phyloP scores from a whole-genome alignment of 371 early-diverging fungal species.

The Blakeslea trispora region DNA sequence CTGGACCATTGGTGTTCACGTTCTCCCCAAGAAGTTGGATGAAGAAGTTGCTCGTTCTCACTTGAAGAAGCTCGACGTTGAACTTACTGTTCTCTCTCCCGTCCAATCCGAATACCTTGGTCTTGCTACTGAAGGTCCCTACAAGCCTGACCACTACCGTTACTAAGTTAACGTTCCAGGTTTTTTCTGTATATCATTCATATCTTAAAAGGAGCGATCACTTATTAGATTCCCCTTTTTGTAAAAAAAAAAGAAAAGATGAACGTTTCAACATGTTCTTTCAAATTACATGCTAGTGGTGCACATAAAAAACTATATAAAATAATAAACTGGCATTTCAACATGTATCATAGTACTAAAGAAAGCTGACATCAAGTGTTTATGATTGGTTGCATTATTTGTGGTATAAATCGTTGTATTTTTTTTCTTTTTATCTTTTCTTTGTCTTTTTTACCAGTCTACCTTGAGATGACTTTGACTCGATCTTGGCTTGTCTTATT shows the following conservation, averaged over 20 bases:
- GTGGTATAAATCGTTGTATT: too few relatives aligned
- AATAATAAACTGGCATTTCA: constrained; percentile 36
- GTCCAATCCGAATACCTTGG: constrained; percentile 90
- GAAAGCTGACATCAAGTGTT: too few relatives aligned
- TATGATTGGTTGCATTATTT: too few relatives aligned
- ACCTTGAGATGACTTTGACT: background rate
- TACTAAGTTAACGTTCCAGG: constrained; percentile 53
- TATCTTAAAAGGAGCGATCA: background rate
- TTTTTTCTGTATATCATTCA: constrained; percentile 20
- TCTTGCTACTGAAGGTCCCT: constrained; percentile 88
- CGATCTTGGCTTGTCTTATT: background rate
- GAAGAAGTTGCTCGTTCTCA: constrained; percentile 98
- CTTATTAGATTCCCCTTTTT: constrained; percentile 11
- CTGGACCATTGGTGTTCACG: constrained; percentile 96
- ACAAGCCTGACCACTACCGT: constrained; percentile 95
- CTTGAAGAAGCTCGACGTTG: constrained; percentile 94
- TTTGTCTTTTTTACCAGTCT: background rate
- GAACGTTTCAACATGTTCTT: constrained; percentile 52
- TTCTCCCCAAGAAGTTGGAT: constrained; percentile 98
- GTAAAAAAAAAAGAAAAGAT: constrained; percentile 24
- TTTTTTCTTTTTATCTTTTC: background rate
- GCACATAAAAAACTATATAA: constrained; percentile 22
- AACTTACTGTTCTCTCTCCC: constrained; percentile 74
- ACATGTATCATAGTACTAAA: constrained; percentile 21
- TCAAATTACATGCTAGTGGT: constrained; percentile 20